Conservation (phyloP, 148 eudicot species). For the Drosera capensis region DNA sequence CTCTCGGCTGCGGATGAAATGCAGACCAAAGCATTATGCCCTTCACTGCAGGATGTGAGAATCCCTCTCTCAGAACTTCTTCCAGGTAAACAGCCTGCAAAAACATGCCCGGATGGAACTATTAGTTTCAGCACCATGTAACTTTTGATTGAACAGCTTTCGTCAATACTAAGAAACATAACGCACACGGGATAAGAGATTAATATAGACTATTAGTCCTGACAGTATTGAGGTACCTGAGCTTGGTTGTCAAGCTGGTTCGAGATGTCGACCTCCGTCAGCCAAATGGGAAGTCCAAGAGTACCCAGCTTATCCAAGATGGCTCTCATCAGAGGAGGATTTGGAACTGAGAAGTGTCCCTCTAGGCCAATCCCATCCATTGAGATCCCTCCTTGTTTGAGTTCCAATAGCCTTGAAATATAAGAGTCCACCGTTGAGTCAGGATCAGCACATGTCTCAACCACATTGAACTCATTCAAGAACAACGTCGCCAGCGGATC, state of each 20-base stretch:
- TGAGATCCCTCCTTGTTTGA: slow-evolving; percentile 38
- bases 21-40: slow-evolving; percentile 62
- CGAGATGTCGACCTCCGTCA: slow-evolving; percentile 83
- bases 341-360: slow-evolving; percentile 61
- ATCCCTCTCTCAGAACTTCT: slow-evolving; percentile 35
- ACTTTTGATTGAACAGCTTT: too few relatives aligned
- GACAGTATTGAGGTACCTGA: too few relatives aligned
- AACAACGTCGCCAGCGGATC: slow-evolving; percentile 66
- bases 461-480: slow-evolving; percentile 82
- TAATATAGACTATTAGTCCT: too few relatives aligned
- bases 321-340: slow-evolving; percentile 62
- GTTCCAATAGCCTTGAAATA: slow-evolving; percentile 34
- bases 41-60: slow-evolving; percentile 31
- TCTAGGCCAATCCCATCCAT: slow-evolving; percentile 82
- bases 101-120: too few relatives aligned
- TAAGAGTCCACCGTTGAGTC: slow-evolving; percentile 59
- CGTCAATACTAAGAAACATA: too few relatives aligned
- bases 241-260: slow-evolving; percentile 30
- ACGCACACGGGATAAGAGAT: too few relatives aligned
- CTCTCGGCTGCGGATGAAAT: slow-evolving; percentile 24
- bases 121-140: too few relatives aligned
- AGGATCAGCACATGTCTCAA: slow-evolving; percentile 60
- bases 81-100: slow-evolving; percentile 33
- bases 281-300: slow-evolving; percentile 71
- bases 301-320: slow-evolving; percentile 64